Evolutionary conservation across 495 filamentous ascomycete genomes (phyloP).

Genomic region (Xylona heveae): DNA sequence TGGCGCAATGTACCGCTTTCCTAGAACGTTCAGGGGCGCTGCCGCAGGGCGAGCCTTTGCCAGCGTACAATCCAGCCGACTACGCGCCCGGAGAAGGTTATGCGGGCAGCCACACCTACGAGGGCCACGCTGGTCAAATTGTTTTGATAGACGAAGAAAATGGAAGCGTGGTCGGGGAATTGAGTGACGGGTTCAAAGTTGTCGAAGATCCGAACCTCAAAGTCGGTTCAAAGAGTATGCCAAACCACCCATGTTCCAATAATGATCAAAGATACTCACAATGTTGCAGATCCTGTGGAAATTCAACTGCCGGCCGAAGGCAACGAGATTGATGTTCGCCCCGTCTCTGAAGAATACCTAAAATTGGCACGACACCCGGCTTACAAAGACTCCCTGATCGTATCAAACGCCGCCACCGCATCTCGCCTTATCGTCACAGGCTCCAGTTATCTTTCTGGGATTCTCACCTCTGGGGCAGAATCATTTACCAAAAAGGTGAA

Average conservation of each 20-base stretch:
- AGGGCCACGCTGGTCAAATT: conserved; percentile 17
- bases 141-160: conserved; percentile 93
- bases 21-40: conserved; percentile 44
- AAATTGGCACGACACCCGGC: conserved; percentile 67
- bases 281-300: conserved; percentile 57
- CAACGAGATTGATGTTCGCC: conserved; percentile 49
- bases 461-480: conserved; percentile 54
- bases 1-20: conserved; percentile 89
- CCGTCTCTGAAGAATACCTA: conserved; percentile 60
- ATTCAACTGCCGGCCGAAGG: conserved; percentile 61
- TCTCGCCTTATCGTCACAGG: conserved; percentile 85
- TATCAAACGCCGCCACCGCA: conserved; percentile 74
- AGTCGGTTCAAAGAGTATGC: conserved; percentile 69
- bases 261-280: background rate
- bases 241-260: background rate
- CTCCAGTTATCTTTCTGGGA: conserved; percentile 54
- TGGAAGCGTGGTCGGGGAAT: conserved; percentile 76
- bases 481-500: conserved; percentile 59
- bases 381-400: conserved; percentile 67
- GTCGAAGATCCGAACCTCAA: conserved; percentile 52
- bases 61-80: conserved; percentile 59
- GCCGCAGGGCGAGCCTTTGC: conserved; percentile 26
- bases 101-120: conserved; percentile 22
- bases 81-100: conserved; percentile 68
- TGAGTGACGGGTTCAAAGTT: conserved; percentile 62